Evolutionary conservation across 805 yeast species (phyloP), one percentile per base, ranked within the genome.

Genomic region (Suhomyces faveliae): DNA sequence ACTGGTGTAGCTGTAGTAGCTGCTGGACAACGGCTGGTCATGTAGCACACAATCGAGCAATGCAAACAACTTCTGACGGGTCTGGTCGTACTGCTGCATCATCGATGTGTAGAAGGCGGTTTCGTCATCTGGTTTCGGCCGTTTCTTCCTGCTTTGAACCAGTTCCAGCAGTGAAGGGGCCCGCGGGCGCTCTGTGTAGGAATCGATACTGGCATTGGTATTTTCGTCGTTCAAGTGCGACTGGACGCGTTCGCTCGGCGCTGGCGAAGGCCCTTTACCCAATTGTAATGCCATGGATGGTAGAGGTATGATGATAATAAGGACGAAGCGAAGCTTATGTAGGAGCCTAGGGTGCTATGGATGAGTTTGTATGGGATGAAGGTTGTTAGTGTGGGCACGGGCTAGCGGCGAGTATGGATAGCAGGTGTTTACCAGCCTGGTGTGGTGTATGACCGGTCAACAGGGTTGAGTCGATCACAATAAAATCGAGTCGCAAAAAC

Each of bases 1-100:
- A 11, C 53, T 51, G 46, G 66, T 63, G 50, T 64, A 61, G 24
- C 55, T 52, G 12, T 56, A 55, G 48, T 59, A 65, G 39, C 67
- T 60, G 30, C 47, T 55, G 21, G 30, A 42, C 22, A 63, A 45
- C 1, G 49, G 49, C 12, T 27, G 9, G 7, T 52, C 62, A 2
- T 25, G 25, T 5, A 69, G 53, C 1, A 68, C 56, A 2, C 39
- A 29, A 17, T 60, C 61, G 7, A 67, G 51, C 3, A 49, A 51
- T 15, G 54, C 54, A 22, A 39, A 19, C 10, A 52, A 20, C 35
- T 30, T 25, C n/a, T 29, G 15, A 2, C 56, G 44, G 4, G 46
- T 42, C 12, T 35, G 38, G 12, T 49, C 48, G 30, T 50, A 27
- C 42, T 38, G 47, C 20, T 45, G 29, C 6, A 30, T 23, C 35